Evolutionary conservation across 2,329 filamentous ascomycete species (phyloP).

Genomic region (Fusarium domesticum): DNA sequence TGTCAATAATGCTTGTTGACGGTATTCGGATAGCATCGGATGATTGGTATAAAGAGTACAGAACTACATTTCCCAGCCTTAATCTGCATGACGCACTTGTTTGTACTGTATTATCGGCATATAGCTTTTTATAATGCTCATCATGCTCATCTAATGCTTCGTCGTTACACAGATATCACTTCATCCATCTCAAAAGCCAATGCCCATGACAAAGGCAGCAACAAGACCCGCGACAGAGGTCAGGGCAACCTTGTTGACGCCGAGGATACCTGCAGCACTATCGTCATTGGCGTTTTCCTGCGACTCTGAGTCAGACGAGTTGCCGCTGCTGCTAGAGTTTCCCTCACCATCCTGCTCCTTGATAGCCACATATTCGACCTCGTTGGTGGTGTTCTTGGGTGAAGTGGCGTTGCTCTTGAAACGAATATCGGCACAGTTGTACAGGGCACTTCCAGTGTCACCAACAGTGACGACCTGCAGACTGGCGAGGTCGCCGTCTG

Average conservation of each 20-base stretch:
- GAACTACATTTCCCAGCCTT: neutral
- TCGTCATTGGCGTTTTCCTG: conserved; percentile 13
- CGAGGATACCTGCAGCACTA: conserved; percentile 24
- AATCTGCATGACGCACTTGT: conserved; percentile 1
- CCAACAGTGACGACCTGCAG: conserved; percentile 68
- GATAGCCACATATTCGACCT: conserved; percentile 44
- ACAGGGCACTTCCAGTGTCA: conserved; percentile 57
- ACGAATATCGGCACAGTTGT: conserved; percentile 73
- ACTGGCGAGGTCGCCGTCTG: conserved; percentile 61
- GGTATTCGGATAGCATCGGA: neutral
- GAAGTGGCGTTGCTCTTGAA: conserved; percentile 54
- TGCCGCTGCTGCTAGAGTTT: conserved; percentile 7
- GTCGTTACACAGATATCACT: neutral
- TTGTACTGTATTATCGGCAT: conserved; percentile 14
- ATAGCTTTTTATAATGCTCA: conserved; percentile 12
- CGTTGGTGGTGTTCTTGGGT: conserved; percentile 36
- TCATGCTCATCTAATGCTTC: conserved; percentile 4
- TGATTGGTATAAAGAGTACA: neutral
- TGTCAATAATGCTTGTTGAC: neutral
- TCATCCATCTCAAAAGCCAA: conserved; percentile 32
- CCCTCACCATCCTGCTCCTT: conserved; percentile 28
- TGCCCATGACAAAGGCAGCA: conserved; percentile 36
- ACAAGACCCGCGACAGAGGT: conserved; percentile 38
- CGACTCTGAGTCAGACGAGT: conserved; percentile 18
- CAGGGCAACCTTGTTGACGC: conserved; percentile 31